Evolutionary conservation across 176 grass and related monocot genomes (phyloP), one percentile per base, ranked within the genome.

Genomic region (Leersia perrieri): DNA sequence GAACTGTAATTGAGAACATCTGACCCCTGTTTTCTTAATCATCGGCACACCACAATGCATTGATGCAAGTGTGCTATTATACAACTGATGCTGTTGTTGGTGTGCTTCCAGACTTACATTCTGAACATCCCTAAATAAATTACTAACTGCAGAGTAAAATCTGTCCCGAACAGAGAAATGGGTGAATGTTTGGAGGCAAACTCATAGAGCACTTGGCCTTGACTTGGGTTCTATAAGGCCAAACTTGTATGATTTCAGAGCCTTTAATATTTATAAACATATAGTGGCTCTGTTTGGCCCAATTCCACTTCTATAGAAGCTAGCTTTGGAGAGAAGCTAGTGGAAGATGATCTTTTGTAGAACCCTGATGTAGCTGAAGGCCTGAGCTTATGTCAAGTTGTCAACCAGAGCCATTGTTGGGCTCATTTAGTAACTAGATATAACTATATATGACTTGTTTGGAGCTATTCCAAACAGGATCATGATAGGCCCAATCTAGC

Each of bases 1-100:
- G 75, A 51, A 33, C 27, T 76, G 63, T 80, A 71, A 67, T 53
- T 28, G 39, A 69, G 71, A 64, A n/a, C 68, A 88, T 70, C 1
- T 53, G 18, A n/a, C 5, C 49, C 49, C 49, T 73, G 22, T 79
- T 83, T 73, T 28, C 25, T 35, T 53, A 5, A 25, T 68, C 8
- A 79, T 28, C 3, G 30, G 13, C 42, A 53, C 22, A 53, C n/a
- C 63, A 68, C 51, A 79, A n/a, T 73, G 45, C 44, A 34, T n/a
- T 74, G 25, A 44, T 47, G 39, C 20, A 47, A 66, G 13, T n/a
- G 41, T 82, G 66, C 58, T 58, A 32, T 64, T 82, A 18, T 83
- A 27, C 33, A 34, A 18, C 39, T 41, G 3, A 63, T 71, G 58
- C 33, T 16, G 44, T 32, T 76, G 9, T 42, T 66, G 44, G 42